Evolutionary conservation across 192 early-diverging fungal species (phyloP).

Genomic region (Coemansia reversa): DNA sequence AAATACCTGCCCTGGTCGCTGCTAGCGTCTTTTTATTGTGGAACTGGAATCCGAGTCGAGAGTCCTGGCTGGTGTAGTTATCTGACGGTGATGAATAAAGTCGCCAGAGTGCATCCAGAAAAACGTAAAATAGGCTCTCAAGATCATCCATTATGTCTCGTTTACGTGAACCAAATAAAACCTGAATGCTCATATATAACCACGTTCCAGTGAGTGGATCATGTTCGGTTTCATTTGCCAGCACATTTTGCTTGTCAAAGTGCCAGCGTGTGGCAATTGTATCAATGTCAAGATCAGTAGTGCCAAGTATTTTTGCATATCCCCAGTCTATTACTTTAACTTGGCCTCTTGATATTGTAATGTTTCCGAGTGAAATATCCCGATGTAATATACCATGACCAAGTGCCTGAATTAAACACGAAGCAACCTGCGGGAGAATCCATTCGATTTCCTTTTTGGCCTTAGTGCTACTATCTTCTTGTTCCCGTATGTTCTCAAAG

Average conservation of each 20-base stretch:
- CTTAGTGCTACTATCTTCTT: not conserved
- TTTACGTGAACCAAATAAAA: not conserved
- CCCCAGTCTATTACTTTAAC: constrained; percentile 20
- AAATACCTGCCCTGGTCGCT: no score
- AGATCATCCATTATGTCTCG: constrained; percentile 14
- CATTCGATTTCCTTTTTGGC: no score
- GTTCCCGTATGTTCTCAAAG: not conserved
- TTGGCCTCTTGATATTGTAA: not conserved
- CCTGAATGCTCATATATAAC: constrained; percentile 5
- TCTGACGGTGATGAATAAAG: no score
- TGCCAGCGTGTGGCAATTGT: not conserved
- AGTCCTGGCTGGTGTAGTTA: no score
- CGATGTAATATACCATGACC: constrained; percentile 3
- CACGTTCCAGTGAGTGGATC: not conserved
- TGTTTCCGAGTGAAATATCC: constrained; percentile 14
- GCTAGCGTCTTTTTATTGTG: not conserved
- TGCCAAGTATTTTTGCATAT: not conserved
- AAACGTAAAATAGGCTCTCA: constrained; percentile 16
- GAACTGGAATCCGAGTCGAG: constrained; percentile 4
- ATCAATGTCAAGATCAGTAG: not conserved
- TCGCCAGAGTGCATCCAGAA: constrained; percentile 3
- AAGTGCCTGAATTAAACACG: constrained; percentile 4
- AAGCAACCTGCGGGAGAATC: not conserved
- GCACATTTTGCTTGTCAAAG: not conserved
- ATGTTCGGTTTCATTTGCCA: not conserved